Percentiles rank a stretch among this genome's conserved stretches.
Conservation (phyloP, 2,329 filamentous ascomycete genomes). For the Emmonsiellopsis sp. region DNA sequence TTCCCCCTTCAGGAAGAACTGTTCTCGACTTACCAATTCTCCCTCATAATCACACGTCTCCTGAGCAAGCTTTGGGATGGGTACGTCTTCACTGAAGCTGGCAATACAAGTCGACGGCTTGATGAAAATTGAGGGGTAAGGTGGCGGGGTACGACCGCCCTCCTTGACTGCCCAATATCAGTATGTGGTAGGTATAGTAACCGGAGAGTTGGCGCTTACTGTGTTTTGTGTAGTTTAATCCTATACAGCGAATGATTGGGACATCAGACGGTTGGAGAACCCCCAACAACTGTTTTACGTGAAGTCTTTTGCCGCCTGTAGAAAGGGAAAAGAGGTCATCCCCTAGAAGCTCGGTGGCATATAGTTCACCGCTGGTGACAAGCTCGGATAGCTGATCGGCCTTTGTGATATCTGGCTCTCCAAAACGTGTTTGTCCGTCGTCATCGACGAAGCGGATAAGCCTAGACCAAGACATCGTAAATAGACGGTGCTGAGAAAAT, state of each 20-base stretch:
- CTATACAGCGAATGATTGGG: conserved; percentile 37
- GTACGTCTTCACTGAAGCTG: conserved; percentile 24
- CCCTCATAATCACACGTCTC: conserved; percentile 34
- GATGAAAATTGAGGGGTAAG: conserved; percentile 29
- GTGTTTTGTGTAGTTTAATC: conserved; percentile 39
- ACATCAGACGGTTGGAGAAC: conserved; percentile 31
- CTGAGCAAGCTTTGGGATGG: conserved; percentile 25
- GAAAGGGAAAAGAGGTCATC: not conserved
- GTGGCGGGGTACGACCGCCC: conserved; percentile 28
- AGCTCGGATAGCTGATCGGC: conserved; percentile 24
- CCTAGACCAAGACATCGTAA: not conserved
- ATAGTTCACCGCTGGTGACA: conserved; percentile 25
- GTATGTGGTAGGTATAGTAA: not conserved
- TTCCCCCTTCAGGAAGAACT: too few relatives aligned
- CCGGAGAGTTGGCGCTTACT: not conserved
- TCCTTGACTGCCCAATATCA: conserved; percentile 20
- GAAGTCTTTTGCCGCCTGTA: not conserved
- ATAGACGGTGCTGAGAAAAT: too few relatives aligned
- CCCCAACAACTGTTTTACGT: conserved; percentile 1
- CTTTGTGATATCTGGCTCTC: conserved; percentile 26
- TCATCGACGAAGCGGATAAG: conserved; percentile 31
- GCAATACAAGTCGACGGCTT: conserved; percentile 29
- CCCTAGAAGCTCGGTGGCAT: conserved; percentile 27
- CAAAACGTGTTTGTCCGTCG: conserved; percentile 31
- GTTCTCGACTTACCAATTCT: conserved; percentile 20